Conservation (phyloP, 1,284 basidiomycete genomes). For the Apiotrichum akiyoshidainum region DNA sequence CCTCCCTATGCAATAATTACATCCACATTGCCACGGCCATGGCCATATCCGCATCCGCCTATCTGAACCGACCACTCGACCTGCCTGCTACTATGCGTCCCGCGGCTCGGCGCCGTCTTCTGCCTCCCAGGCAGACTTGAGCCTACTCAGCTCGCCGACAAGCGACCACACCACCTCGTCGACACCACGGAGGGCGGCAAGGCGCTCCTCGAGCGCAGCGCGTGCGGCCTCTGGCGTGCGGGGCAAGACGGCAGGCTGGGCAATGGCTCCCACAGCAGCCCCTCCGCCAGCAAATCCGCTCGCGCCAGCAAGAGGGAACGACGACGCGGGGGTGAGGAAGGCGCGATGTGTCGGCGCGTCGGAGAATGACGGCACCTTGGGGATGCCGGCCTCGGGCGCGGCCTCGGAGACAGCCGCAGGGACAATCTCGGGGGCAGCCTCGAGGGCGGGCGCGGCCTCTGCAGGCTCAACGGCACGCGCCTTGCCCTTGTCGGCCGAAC, state of each 20-base stretch:
- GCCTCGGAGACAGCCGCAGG: neutral
- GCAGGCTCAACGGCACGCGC: neutral
- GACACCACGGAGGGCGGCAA: constrained; percentile 70
- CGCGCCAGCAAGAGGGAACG: neutral
- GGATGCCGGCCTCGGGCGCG: neutral
- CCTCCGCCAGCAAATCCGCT: too few relatives aligned
- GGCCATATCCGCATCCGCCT: too few relatives aligned
- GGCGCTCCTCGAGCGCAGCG: constrained; percentile 70
- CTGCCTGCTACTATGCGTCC: neutral
- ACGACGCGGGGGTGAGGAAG: constrained; percentile 14
- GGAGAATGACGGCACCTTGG: constrained; percentile 4
- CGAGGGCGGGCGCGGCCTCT: neutral
- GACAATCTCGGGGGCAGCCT: neutral
- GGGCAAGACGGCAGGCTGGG: neutral
- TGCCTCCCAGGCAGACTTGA: constrained; percentile 60
- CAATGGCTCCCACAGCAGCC: neutral
- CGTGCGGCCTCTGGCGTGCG: constrained; percentile 40
- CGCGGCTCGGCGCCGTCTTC: constrained; percentile 20
- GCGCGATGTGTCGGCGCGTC: constrained; percentile 15
- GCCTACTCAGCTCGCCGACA: constrained; percentile 69
- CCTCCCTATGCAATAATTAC: too few relatives aligned
- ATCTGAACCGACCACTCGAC: neutral
- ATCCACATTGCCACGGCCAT: too few relatives aligned
- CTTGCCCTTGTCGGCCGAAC: constrained; percentile 13
- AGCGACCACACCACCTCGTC: constrained; percentile 65